Conservation (phyloP, 345 rosid genomes). For the Euphorbia peplus region DNA sequence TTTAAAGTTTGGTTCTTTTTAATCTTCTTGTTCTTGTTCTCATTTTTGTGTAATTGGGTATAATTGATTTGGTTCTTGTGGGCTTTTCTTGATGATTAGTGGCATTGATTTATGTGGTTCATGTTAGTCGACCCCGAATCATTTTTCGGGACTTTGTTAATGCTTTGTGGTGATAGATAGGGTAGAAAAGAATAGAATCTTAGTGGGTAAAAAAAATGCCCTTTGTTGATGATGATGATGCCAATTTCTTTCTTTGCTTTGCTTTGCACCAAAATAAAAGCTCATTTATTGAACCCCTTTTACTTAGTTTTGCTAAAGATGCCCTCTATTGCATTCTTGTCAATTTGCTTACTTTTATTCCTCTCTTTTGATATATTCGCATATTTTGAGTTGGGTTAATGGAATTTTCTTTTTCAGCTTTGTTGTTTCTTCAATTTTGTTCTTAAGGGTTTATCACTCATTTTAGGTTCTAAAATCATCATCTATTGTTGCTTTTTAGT, state of each 20-base stretch:
- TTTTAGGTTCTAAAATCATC: not conserved
- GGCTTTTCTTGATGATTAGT: not conserved
- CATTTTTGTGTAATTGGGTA: not conserved
- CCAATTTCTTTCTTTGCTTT: slow-evolving; percentile 17
- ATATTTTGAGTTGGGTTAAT: not conserved
- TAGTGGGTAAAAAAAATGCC: slow-evolving; percentile 7
- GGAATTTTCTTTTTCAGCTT: not conserved
- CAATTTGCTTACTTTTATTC: slow-evolving; percentile 18
- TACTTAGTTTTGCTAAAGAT: slow-evolving; percentile 3
- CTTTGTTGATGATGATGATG: slow-evolving; percentile 14
- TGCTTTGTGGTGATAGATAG: not conserved
- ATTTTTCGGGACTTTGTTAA: no score
- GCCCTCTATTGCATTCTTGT: slow-evolving; percentile 2
- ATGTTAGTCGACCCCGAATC: no score
- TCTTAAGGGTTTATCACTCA: not conserved
- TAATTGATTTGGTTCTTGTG: not conserved
- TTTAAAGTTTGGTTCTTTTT: not conserved
- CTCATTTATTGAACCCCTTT: slow-evolving; percentile 22
- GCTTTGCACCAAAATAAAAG: slow-evolving; percentile 17
- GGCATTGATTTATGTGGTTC: not conserved
- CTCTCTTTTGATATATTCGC: slow-evolving; percentile 3
- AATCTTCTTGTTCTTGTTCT: not conserved
- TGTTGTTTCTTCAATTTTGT: slow-evolving; percentile 7
- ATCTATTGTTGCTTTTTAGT: not conserved
- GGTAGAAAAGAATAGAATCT: slow-evolving; percentile 14